Conservation (phyloP, 768 basidiomycete genomes). For the Russula emetica region DNA sequence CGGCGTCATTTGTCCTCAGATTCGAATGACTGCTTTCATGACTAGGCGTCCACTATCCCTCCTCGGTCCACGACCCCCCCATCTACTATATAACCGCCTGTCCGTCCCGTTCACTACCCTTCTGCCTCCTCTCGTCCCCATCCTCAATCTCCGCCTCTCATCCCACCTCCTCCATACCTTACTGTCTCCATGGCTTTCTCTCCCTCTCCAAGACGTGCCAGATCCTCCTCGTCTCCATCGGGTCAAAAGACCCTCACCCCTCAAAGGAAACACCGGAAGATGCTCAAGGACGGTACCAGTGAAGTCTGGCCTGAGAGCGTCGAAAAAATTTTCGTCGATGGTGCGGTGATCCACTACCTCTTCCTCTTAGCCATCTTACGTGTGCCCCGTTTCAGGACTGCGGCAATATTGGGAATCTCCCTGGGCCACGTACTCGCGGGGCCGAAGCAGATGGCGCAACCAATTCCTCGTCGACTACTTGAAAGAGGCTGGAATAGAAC, state of each 20-base stretch:
- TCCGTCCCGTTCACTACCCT: constrained; percentile 19
- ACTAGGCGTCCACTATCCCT: constrained; percentile 26
- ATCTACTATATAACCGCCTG: constrained; percentile 25
- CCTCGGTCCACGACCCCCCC: constrained; percentile 21
- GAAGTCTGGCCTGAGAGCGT: constrained; percentile 82
- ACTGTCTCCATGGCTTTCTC: constrained; percentile 27
- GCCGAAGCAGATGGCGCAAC: constrained; percentile 77
- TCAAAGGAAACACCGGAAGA: constrained; percentile 77
- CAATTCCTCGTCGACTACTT: constrained; percentile 83
- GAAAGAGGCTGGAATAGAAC: constrained; percentile 59
- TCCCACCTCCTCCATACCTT: constrained; percentile 8
- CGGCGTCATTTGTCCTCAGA: constrained; percentile 30
- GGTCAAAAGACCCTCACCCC: constrained; percentile 51
- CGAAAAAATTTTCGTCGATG: constrained; percentile 74
- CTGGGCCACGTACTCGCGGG: constrained; percentile 74
- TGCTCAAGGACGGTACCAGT: constrained; percentile 71
- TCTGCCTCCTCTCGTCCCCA: constrained; percentile 14
- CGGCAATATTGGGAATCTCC: constrained; percentile 76
- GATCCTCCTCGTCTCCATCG: constrained; percentile 22
- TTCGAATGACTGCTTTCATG: constrained; percentile 31
- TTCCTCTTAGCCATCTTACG: constrained; percentile 5
- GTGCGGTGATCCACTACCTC: constrained; percentile 35
- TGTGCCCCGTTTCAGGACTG: constrained; percentile 46
- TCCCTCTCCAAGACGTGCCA: constrained; percentile 27
- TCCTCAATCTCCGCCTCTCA: not conserved